Conservation (phyloP, 2,329 filamentous ascomycete genomes). For the Aspergillus tamarii region DNA sequence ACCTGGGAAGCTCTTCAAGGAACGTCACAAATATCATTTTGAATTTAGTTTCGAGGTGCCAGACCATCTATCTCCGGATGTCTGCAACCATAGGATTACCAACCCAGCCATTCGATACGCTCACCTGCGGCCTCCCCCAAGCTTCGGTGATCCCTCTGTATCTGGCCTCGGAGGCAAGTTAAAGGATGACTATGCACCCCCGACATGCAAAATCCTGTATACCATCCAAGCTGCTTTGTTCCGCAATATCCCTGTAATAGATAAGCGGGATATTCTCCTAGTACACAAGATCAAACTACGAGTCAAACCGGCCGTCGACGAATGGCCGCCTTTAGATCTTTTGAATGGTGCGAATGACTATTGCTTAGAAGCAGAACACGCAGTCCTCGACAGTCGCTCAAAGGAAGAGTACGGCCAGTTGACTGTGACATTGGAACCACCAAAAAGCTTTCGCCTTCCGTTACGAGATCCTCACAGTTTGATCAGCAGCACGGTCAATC, state of each 20-base stretch:
- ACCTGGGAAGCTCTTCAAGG: constrained; percentile 5
- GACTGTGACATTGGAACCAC: constrained; percentile 11
- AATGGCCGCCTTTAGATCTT: constrained; percentile 6
- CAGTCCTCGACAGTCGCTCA: neutral
- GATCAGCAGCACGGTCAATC: constrained; percentile 13
- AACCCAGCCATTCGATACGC: constrained; percentile 13
- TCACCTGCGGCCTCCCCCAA: constrained; percentile 22
- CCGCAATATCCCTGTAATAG: constrained; percentile 4
- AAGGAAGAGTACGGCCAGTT: constrained; percentile 2
- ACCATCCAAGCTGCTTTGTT: constrained; percentile 14
- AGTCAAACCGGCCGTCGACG: constrained; percentile 17
- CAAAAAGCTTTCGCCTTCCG: constrained; percentile 15
- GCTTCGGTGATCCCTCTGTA: constrained; percentile 20
- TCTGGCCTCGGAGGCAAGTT: constrained; percentile 22
- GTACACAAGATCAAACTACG: constrained; percentile 18
- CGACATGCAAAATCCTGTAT: constrained; percentile 19
- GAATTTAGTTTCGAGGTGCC: constrained; percentile 12
- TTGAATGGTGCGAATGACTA: neutral
- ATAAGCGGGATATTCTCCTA: constrained; percentile 10
- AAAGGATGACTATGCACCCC: constrained; percentile 20
- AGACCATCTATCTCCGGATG: constrained; percentile 14
- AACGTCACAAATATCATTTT: constrained; percentile 8
- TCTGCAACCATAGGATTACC: constrained; percentile 7
- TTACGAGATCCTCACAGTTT: constrained; percentile 13
- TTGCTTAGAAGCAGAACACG: constrained; percentile 4